A percentile compares a stretch with the other conserved stretches of the same genome.
Conservation (phyloP, 179 eudicot species). For the Silene noctiflora region DNA sequence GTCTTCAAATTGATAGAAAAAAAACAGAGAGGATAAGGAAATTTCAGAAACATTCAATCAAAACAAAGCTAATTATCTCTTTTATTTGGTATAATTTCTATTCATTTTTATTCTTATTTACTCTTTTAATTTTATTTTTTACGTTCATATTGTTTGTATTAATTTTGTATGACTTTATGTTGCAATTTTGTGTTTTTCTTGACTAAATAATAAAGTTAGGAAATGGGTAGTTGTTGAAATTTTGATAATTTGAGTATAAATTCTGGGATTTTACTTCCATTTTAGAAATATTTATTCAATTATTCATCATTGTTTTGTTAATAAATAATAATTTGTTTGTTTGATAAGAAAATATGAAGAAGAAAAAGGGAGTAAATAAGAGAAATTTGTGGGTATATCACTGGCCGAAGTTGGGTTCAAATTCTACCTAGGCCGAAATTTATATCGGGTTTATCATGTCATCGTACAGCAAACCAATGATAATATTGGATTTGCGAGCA, state of each 20-base stretch:
- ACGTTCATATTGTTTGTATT: neutral
- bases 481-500: too few species aligned
- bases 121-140: neutral
- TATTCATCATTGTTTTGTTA: neutral
- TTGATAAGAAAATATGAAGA: neutral
- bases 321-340: neutral
- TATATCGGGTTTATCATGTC: too few species aligned
- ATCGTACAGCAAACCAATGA: too few species aligned
- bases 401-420: too few species aligned
- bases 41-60: neutral
- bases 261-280: conserved; percentile 14
- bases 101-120: neutral
- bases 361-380: neutral
- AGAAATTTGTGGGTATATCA: too few species aligned
- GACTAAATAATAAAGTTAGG: too few species aligned
- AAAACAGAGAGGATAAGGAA: conserved; percentile 9
- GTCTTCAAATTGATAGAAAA: neutral
- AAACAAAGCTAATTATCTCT: neutral
- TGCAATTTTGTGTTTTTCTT: neutral
- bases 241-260: neutral
- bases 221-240: neutral
- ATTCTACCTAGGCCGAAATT: too few species aligned
- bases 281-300: neutral
- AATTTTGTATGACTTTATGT: neutral
- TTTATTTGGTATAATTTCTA: too few species aligned